These are phyloP conservation scores for Penicillium nucicola DNA, from an alignment of 495 filamentous ascomycete genomes.

Conservation along the genomic window DNA sequence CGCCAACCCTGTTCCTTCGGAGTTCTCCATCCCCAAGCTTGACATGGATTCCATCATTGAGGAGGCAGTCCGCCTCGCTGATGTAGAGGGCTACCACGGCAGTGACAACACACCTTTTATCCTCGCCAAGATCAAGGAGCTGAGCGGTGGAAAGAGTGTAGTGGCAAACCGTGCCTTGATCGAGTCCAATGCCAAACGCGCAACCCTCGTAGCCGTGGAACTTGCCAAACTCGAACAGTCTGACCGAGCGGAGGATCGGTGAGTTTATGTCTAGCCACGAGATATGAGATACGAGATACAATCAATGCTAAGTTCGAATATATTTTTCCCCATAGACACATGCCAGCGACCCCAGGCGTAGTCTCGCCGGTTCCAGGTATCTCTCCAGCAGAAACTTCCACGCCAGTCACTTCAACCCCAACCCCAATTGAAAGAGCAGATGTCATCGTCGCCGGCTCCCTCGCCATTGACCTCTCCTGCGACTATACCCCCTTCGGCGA, in stretches of 20 bases:
- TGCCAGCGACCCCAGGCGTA: slow-evolving; percentile 34
- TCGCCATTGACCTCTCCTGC: slow-evolving; percentile 86
- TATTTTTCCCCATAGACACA: slow-evolving; percentile 34
- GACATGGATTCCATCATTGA: slow-evolving; percentile 74
- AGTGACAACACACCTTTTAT: slow-evolving; percentile 89
- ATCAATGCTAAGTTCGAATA: slow-evolving; percentile 34
- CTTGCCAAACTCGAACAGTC: slow-evolving; percentile 59
- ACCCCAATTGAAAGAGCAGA: slow-evolving; percentile 39
- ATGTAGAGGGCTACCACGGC: slow-evolving; percentile 64
- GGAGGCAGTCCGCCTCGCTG: slow-evolving; percentile 69
- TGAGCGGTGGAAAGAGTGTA: slow-evolving; percentile 71
- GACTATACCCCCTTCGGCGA: slow-evolving; percentile 57
- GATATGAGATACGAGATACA: slow-evolving; percentile 15
- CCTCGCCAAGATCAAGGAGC: slow-evolving; percentile 72
- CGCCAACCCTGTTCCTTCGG: slow-evolving; percentile 79
- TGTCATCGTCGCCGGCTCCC: slow-evolving; percentile 82
- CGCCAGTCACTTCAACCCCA: slow-evolving; percentile 4
- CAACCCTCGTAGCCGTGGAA: slow-evolving; percentile 75
- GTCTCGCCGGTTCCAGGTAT: slow-evolving; percentile 25
- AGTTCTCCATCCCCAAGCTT: slow-evolving; percentile 62
- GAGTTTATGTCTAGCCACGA: slow-evolving; percentile 22
- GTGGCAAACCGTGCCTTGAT: slow-evolving; percentile 75
- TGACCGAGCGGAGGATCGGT: slow-evolving; percentile 34
- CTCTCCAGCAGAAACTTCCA: slow-evolving; percentile 13
- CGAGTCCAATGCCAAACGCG: slow-evolving; percentile 73